Base-by-base conservation (phyloP, 352 stramenopile species). In the Globisporangium takayamanum region DNA sequence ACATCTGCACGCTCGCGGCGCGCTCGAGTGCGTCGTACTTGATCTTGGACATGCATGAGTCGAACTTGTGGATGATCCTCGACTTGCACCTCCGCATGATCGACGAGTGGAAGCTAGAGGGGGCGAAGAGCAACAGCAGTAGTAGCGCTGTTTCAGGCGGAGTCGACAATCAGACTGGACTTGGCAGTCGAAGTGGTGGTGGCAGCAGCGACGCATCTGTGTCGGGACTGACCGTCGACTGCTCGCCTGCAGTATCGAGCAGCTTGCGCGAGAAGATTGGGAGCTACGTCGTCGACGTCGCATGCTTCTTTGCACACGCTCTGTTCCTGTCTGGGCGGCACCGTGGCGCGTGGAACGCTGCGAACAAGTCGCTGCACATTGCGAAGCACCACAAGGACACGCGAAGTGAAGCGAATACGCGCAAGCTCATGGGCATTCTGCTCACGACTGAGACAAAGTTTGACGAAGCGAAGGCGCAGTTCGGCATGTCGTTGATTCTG, bases 381-480 rank as follows among this genome's bases (percentile, higher is more conserved):
- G 80, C 79, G 5, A 92, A 92, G 53, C 65, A 80, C 28, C 73
- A 92, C 64, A 87, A 84, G 37, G 73, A 89, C 53, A 81, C 69
- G 2, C 61, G 86, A 16, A 79, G 65, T 10, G 76, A 92, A 64
- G 82, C 80, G 18, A 90, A 87, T 53, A 87, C 76, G 33, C 70
- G 78, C 26, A 92, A 92, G 50, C 69, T 92, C 42, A 89, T 89
- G 80, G 82, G 80, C 1, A 75, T 89, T 59, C 41, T 92, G 36
- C 64, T 92, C 20, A 91, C 78, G n/a, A 88, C 74, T 0, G 82
- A 92, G 64, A 89, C 76, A 11, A 92, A 92, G 59, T 86, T 90
- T 59, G 80, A 92, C 36, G 80, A 92, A 57, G 82, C 82, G 6
- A 92, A 92, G 52, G 78, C 76, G 3, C 82, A 92, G 63, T 90